A percentile compares a stretch with the other conserved stretches of the same genome.
Conservation (phyloP, 257 asterid species). For the Gentiana dahurica region DNA sequence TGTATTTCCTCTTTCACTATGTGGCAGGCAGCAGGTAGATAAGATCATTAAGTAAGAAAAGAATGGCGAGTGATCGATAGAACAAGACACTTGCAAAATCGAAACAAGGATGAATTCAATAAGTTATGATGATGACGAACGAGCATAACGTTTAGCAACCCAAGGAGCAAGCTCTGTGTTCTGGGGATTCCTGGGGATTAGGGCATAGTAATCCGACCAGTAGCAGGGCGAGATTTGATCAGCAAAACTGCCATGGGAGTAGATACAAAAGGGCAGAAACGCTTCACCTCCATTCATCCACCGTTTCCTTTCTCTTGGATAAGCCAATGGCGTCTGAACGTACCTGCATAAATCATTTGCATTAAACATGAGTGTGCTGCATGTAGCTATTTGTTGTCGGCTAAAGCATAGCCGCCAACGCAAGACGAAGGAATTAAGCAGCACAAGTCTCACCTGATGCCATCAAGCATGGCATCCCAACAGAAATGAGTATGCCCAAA, state of each 20-base stretch:
- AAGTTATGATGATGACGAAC: constrained; percentile 7
- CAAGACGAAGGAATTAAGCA: not conserved
- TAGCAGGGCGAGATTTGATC: constrained; percentile 47
- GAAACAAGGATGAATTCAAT: not conserved
- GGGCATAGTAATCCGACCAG: constrained; percentile 73
- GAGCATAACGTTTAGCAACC: constrained; percentile 60
- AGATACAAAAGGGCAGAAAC: constrained; percentile 73
- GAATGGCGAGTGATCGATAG: no score
- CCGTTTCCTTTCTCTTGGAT: constrained; percentile 69
- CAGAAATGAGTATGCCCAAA: constrained; percentile 93
- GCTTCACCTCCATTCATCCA: constrained; percentile 87
- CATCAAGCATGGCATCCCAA: constrained; percentile 74
- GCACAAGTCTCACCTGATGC: constrained; percentile 49
- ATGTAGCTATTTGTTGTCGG: no score
- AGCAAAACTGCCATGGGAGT: constrained; percentile 32
- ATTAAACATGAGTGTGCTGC: not conserved
- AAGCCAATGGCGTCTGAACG: constrained; percentile 77
- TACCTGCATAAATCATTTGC: constrained; percentile 34
- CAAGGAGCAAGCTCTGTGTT: constrained; percentile 72
- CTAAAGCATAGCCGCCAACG: not conserved
- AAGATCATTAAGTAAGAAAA: no score
- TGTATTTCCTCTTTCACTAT: no score
- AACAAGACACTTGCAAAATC: no score
- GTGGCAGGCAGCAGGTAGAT: no score
- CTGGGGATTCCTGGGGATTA: constrained; percentile 56